Base-by-base conservation (phyloP, 2,329 filamentous ascomycete genomes). In the Xylariaceae sp. region DNA sequence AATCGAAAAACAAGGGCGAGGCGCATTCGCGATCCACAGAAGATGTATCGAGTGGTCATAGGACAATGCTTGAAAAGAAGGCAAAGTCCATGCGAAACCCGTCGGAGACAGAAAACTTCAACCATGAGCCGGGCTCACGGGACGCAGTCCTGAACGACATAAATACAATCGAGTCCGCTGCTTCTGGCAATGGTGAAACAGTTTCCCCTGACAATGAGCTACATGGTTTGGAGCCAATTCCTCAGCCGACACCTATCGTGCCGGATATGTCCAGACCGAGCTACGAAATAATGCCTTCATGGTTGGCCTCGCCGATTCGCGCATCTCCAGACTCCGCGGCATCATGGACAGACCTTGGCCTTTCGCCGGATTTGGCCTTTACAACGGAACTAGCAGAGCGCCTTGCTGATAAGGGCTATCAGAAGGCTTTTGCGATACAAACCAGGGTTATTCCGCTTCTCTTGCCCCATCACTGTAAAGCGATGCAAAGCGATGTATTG, bases 401-500 rank as follows among this genome's bases (percentile, higher is more conserved):
- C 6, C 74, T 99, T 5, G 74, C 81, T 31, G 74, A 78, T n/a
- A 85, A 86, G 53, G 83, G 83, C 1, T 89, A 89, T 65, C 75
- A 75, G 6, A 74, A 85, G 43, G 87, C 90, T 0, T 85, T 94
- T 63, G 87, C 89, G 0, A 83, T 95, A 1, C 90, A 95, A 68
- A 83, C 88, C 5, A 83, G 85, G 1, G 78, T 94, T 0, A 77
- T 99, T 22, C 91, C 92, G 1, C 75, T 95, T 38, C 77, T 99
- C 5, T 74, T 95, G 4, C 84, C 65, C 33, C 82, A 18, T 81
- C 78, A 67, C 0, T 76, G 79, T 39, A 74, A 78, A 48, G 73
- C 79, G 33, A 77, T 83, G 33, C 71, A 80, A 1, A 87, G 89
- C 5, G 94, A 99, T 66, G 70, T 99, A 5, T 86, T 95, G 40